These are phyloP conservation scores for Hypoxylon lienhwacheense DNA, from an alignment of 495 filamentous ascomycete genomes.

Conservation along the genomic window DNA sequence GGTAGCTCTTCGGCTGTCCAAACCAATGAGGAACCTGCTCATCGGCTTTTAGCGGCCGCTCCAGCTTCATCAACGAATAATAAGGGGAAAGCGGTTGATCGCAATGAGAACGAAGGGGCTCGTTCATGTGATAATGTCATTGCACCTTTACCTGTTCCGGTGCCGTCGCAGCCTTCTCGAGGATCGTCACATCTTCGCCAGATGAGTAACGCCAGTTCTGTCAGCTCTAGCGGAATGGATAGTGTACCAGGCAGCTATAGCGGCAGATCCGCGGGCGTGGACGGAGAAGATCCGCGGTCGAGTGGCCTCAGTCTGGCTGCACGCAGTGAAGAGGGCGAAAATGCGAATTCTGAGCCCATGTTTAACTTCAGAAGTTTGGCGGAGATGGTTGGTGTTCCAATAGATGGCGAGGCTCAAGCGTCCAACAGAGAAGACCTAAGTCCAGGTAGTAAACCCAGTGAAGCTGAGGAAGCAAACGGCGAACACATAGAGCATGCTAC, in stretches of 20 bases:
- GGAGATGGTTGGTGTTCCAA: slow-evolving; percentile 70
- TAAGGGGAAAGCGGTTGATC: slow-evolving; percentile 85
- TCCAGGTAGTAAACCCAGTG: slow-evolving; percentile 15
- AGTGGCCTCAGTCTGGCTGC: slow-evolving; percentile 46
- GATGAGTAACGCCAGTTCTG: slow-evolving; percentile 80
- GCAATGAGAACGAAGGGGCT: slow-evolving; percentile 39
- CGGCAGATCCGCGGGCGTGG: slow-evolving; percentile 37
- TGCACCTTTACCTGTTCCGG: slow-evolving; percentile 42
- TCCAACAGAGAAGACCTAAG: slow-evolving; percentile 8
- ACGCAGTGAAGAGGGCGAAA: slow-evolving; percentile 50
- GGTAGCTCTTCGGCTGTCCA: slow-evolving; percentile 9
- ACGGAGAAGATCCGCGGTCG: slow-evolving; percentile 51
- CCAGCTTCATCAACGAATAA: slow-evolving; percentile 41
- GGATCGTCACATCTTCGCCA: slow-evolving; percentile 72
- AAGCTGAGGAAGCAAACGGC: slow-evolving; percentile 27
- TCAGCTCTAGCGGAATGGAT: slow-evolving; percentile 72
- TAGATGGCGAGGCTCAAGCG: slow-evolving; percentile 40
- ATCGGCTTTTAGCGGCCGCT: slow-evolving; percentile 17
- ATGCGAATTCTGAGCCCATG: slow-evolving; percentile 69
- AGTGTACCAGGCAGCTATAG: slow-evolving; percentile 59
- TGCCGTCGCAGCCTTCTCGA: slow-evolving; percentile 45
- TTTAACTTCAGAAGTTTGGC: slow-evolving; percentile 91
- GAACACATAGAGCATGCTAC: slow-evolving; percentile 34
- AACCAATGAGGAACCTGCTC: slow-evolving; percentile 10
- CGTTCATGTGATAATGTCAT: slow-evolving; percentile 18